A percentile compares a stretch with the other conserved stretches of the same genome.
phyloP scores from a whole-genome alignment of 371 early-diverging fungal species.

The Racocetra persica region DNA sequence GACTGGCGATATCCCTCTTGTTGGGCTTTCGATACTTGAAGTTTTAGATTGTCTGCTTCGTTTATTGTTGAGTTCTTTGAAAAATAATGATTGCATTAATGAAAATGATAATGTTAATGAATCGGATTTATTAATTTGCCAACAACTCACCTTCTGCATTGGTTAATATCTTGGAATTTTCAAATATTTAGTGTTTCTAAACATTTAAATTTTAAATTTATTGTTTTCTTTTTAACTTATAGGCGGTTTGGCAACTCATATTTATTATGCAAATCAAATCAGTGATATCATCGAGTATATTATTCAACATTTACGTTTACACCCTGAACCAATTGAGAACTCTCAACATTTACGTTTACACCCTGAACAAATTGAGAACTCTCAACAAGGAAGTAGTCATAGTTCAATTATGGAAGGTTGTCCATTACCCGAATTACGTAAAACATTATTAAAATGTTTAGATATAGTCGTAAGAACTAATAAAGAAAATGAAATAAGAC shows the following conservation, averaged over 20 bases:
- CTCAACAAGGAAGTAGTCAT: constrained; percentile 38
- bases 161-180: constrained; percentile 46
- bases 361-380: constrained; percentile 22
- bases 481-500: constrained; percentile 47
- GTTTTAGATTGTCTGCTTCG: constrained; percentile 76
- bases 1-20: constrained; percentile 61
- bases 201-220: background rate
- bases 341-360: constrained; percentile 58
- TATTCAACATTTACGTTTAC: constrained; percentile 66
- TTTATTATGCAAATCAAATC: constrained; percentile 85
- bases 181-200: no score
- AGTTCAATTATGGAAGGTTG: constrained; percentile 54
- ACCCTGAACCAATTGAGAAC: constrained; percentile 32
- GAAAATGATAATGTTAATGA: constrained; percentile 31
- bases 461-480: constrained; percentile 51
- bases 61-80: constrained; percentile 60
- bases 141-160: constrained; percentile 63
- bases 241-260: constrained; percentile 78
- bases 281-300: constrained; percentile 82
- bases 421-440: constrained; percentile 56
- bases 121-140: constrained; percentile 57
- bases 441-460: constrained; percentile 56
- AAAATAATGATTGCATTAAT: constrained; percentile 47
- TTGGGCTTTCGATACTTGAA: constrained; percentile 84
- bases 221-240: constrained; percentile 38